Conservation (phyloP, 495 filamentous ascomycete genomes). For the Pseudoneurospora amorphoporcata region DNA sequence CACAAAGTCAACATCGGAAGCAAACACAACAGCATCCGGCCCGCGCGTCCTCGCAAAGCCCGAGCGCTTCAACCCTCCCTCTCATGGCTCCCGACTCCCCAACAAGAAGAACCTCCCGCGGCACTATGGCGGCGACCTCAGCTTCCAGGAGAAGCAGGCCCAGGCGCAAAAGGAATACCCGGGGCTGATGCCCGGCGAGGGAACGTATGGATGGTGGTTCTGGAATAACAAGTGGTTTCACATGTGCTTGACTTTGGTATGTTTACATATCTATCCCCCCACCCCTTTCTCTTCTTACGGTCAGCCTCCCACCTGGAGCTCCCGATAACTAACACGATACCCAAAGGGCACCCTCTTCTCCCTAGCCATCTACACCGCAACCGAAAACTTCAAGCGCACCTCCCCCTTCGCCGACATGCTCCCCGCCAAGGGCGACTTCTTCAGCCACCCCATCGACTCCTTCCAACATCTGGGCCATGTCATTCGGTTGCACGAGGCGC, state of each 20-base stretch:
- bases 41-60: conserved; percentile 63
- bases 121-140: conserved; percentile 60
- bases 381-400: conserved; percentile 55
- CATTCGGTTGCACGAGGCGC: conserved; percentile 56
- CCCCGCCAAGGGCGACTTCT: conserved; percentile 48
- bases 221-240: conserved; percentile 63
- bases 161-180: conserved; percentile 64
- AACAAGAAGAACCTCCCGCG: conserved; percentile 29
- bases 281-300: background rate
- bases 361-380: conserved; percentile 58
- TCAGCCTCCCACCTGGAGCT: background rate
- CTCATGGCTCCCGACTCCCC: conserved; percentile 57
- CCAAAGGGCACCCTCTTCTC: conserved; percentile 53
- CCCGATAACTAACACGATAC: background rate
- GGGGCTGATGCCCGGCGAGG: conserved; percentile 66
- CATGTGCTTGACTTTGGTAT: conserved; percentile 66
- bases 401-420: conserved; percentile 66
- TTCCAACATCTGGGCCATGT: conserved; percentile 49
- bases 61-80: conserved; percentile 74
- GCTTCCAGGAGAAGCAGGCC: conserved; percentile 45
- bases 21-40: background rate
- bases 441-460: conserved; percentile 53
- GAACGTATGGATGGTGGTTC: conserved; percentile 67
- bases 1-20: background rate
- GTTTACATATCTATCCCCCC: conserved; percentile 8